Evolutionary conservation across 2,329 filamentous ascomycete species (phyloP).

Genomic region (Plenodomus lindquistii): DNA sequence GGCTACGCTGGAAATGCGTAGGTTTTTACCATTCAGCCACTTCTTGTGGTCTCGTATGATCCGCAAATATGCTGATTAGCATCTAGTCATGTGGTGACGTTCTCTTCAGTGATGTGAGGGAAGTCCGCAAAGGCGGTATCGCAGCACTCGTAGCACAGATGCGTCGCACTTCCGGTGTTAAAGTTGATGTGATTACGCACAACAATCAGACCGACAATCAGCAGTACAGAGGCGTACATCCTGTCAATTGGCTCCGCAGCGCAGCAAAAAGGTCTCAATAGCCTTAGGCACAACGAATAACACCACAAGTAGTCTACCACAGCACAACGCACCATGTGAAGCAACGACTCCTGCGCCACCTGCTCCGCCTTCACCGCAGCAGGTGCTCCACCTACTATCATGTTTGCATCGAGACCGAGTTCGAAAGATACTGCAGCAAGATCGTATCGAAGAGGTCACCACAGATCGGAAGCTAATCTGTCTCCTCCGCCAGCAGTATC

Average conservation of each 20-base stretch:
- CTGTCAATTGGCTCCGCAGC: conserved; percentile 7
- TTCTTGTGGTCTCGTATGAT: background rate
- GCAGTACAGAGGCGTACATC: conserved; percentile 6
- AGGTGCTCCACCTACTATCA: conserved; percentile 19
- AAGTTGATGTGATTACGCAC: conserved; percentile 3
- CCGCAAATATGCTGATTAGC: background rate
- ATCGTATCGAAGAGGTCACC: conserved; percentile 14
- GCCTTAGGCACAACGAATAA: background rate
- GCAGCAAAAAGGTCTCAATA: background rate
- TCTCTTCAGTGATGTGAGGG: conserved; percentile 17
- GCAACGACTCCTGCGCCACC: background rate
- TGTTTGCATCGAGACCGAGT: conserved; percentile 19
- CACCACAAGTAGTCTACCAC: conserved; percentile 4
- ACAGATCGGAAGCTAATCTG: conserved; percentile 23
- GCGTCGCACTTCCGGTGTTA: conserved; percentile 7
- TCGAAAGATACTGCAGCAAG: conserved; percentile 21
- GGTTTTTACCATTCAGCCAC: conserved; percentile 1
- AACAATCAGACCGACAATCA: conserved; percentile 2
- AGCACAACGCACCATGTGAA: conserved; percentile 7
- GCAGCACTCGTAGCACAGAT: conserved; percentile 7
- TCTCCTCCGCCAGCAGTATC: conserved; percentile 20
- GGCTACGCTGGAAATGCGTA: conserved; percentile 28
- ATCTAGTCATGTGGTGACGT: conserved; percentile 15
- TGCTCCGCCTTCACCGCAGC: conserved; percentile 2
- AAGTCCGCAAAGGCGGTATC: conserved; percentile 14